These are phyloP conservation scores for Pterocarpus macrocarpus DNA, from an alignment of 306 rosid species.

Conservation along the genomic window DNA sequence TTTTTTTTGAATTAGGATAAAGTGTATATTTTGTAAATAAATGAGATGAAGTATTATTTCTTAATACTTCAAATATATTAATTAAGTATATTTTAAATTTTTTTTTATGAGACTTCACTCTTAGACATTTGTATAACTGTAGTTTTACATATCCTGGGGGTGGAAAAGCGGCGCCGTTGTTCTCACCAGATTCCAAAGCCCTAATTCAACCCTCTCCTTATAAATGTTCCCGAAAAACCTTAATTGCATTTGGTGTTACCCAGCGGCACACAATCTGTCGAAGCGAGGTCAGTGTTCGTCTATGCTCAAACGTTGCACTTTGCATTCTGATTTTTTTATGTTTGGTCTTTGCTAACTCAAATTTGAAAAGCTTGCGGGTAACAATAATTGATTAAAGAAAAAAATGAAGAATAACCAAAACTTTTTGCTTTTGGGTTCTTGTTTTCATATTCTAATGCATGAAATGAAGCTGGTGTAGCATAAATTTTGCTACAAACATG, in stretches of 20 bases:
- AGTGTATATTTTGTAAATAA: too few species aligned
- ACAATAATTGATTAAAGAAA: neutral
- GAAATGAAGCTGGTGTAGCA: neutral
- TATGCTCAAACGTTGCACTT: neutral
- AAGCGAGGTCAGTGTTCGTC: conserved; percentile 61
- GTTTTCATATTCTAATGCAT: neutral
- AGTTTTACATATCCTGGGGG: too few species aligned
- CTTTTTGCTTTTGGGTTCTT: neutral
- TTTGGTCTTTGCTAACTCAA: neutral
- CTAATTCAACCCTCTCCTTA: conserved; percentile 51
- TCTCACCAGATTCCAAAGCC: conserved; percentile 45
- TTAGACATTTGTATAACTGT: too few species aligned
- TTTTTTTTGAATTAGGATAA: too few species aligned
- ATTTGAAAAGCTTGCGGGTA: neutral
- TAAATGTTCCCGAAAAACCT: conserved; percentile 39
- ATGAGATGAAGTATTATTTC: too few species aligned
- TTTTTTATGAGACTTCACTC: too few species aligned
- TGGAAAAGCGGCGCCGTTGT: neutral
- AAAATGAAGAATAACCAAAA: neutral
- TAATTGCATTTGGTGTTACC: neutral
- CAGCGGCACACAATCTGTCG: conserved; percentile 57
- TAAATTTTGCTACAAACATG: neutral
- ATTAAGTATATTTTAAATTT: too few species aligned
- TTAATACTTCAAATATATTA: too few species aligned
- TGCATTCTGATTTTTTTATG: neutral